These are phyloP conservation scores for Cystobasidiaceae sp. DNA, from an alignment of 1,284 basidiomycete genomes.

Conservation along the genomic window DNA sequence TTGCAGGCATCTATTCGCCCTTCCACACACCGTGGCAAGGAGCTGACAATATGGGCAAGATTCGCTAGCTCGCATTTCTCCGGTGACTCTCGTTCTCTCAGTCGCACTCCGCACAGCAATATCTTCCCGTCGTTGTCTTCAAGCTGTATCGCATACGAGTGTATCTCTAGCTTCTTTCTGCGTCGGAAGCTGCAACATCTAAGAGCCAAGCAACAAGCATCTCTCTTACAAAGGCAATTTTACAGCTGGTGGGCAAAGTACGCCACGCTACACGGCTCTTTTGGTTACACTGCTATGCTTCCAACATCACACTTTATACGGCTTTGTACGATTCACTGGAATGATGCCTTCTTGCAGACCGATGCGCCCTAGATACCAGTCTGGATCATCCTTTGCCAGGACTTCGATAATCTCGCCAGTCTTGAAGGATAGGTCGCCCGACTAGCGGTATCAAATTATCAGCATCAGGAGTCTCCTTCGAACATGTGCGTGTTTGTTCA, in stretches of 20 bases:
- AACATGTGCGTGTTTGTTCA: neutral
- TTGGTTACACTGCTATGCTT: neutral
- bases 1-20: constrained; percentile 24
- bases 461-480: neutral
- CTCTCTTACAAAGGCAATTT: too few relatives aligned
- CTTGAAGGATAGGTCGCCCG: constrained; percentile 74
- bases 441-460: constrained; percentile 47
- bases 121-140: neutral
- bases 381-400: constrained; percentile 65
- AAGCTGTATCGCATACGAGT: too few relatives aligned
- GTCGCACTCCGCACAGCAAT: too few relatives aligned
- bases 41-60: constrained; percentile 19
- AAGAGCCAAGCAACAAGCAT: too few relatives aligned
- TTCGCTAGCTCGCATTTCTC: neutral
- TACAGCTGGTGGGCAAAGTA: too few relatives aligned
- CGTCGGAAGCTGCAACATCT: too few relatives aligned
- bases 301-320: too few relatives aligned
- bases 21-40: constrained; percentile 23
- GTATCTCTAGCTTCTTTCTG: too few relatives aligned
- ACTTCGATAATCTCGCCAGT: constrained; percentile 76
- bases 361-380: constrained; percentile 64
- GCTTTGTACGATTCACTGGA: constrained; percentile 49
- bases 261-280: too few relatives aligned
- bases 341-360: constrained; percentile 53
- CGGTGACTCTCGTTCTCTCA: neutral